phyloP scores from a whole-genome alignment of 2,329 filamentous ascomycete genomes.

The Nemania sp. region DNA sequence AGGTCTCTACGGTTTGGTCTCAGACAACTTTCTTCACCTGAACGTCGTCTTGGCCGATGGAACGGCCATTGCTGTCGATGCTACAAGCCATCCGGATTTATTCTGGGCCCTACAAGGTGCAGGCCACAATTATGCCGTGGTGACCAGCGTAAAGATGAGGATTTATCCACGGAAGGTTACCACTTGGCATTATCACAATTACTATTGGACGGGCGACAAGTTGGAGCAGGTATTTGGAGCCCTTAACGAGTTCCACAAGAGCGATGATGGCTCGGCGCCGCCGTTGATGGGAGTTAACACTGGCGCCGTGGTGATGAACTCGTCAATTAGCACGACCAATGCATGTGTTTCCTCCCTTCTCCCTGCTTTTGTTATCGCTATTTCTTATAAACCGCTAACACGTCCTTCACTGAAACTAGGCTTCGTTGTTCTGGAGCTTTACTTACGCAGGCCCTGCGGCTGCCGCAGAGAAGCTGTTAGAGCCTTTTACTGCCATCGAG shows the following conservation, averaged over 20 bases:
- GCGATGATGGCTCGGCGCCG: neutral
- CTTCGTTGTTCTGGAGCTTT: neutral
- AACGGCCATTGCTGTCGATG: constrained; percentile 14
- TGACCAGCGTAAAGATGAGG: neutral
- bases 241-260: neutral
- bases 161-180: neutral
- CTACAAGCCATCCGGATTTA: constrained; percentile 15
- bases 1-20: constrained; percentile 35
- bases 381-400: too few species aligned
- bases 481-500: neutral
- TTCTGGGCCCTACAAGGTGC: constrained; percentile 25
- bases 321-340: constrained; percentile 17
- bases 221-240: neutral
- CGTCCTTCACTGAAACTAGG: too few species aligned
- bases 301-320: neutral
- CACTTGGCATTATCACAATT: neutral
- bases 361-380: too few species aligned
- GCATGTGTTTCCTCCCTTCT: neutral
- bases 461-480: neutral
- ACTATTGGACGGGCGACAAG: neutral
- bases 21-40: constrained; percentile 25
- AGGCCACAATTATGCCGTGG: constrained; percentile 4
- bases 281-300: neutral
- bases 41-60: constrained; percentile 33
- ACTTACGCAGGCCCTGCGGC: neutral